Percentiles rank a stretch among this genome's conserved stretches.
Conservation (phyloP, 805 yeast genomes). For the Starmerella scarabaei region DNA sequence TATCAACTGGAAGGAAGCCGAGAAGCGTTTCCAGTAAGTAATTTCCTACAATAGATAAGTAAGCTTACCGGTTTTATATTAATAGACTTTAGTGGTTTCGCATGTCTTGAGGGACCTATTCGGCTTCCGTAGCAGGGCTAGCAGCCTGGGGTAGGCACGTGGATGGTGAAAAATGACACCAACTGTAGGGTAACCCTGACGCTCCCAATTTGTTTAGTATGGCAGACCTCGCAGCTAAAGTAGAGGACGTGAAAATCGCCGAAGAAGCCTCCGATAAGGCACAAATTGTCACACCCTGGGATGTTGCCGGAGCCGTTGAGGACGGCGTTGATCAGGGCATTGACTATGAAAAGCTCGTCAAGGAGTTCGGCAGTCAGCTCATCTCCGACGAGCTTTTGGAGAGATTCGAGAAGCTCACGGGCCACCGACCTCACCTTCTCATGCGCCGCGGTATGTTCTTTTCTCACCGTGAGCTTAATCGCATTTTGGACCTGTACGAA, state of each 20-base stretch:
- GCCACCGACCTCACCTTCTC: constrained; percentile 81
- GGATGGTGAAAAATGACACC: background rate
- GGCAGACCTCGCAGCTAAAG: constrained; percentile 19
- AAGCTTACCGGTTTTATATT: background rate
- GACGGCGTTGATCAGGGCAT: constrained; percentile 85
- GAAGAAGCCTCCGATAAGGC: constrained; percentile 8
- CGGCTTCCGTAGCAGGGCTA: no score
- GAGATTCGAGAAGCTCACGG: constrained; percentile 72
- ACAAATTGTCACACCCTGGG: constrained; percentile 89
- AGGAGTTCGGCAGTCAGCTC: constrained; percentile 72
- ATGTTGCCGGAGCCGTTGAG: constrained; percentile 95
- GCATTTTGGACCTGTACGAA: constrained; percentile 78
- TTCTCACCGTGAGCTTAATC: constrained; percentile 55
- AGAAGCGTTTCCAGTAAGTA: constrained; percentile 35
- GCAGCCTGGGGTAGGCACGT: no score
- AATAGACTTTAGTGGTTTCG: no score
- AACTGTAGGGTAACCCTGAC: no score
- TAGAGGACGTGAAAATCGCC: constrained; percentile 12
- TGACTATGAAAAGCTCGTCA: constrained; percentile 78
- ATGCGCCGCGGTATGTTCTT: constrained; percentile 85
- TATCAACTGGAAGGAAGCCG: constrained; percentile 87
- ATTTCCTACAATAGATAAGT: background rate
- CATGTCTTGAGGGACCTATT: no score
- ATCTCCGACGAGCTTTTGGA: constrained; percentile 58
- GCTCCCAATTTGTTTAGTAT: no score